Evolutionary conservation across 192 early-diverging fungal genomes (phyloP), one percentile per base, ranked within the genome.

Genomic region (Entomortierella lignicola): DNA sequence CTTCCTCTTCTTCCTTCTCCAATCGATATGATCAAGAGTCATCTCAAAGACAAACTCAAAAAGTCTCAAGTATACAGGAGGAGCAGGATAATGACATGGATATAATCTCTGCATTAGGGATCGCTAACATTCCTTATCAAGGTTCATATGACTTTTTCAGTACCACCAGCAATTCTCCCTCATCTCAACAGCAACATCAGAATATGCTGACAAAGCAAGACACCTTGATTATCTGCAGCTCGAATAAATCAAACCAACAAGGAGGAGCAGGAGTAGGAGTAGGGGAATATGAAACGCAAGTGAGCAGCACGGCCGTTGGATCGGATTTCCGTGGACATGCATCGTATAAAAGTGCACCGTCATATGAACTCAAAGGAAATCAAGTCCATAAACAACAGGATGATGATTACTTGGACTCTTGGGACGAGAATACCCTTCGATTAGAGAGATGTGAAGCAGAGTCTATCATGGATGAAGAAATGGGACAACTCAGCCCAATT

Each of bases 11-110:
- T 1, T 48, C 65, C 4, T 47, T 55, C 65, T n/a, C 43, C 13
- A 32, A 26, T 31, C 1, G 55, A 29, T 53, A 42, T 26, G 56
- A 31, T 8, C 60, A 61, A 61, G 69, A 56, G n/a, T 30, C 62
- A 25, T 53, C 27, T 42, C 72, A 67, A 25, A 60, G 47, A 50
- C 51, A 47, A 41, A 23, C 29, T 23, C 27, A 54, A 39, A 17
- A 43, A 63, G 27, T 58, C 53, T 20, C n/a, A 32, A 15, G 71
- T 18, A 59, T 56, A 6, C 71, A 65, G 26, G 56, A 59, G 18
- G 67, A 62, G 25, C 66, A 66, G 32, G 56, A 64, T 29, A 66
- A 37, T 21, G 75, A 79, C 34, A 79, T 79, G 75, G 75, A 79
- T 41, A 66, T 79, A 27, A 70, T 79, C 50, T 79, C 75, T 0